phyloP scores from a whole-genome alignment of 208 protist species.

The Perkinsela sp. region DNA sequence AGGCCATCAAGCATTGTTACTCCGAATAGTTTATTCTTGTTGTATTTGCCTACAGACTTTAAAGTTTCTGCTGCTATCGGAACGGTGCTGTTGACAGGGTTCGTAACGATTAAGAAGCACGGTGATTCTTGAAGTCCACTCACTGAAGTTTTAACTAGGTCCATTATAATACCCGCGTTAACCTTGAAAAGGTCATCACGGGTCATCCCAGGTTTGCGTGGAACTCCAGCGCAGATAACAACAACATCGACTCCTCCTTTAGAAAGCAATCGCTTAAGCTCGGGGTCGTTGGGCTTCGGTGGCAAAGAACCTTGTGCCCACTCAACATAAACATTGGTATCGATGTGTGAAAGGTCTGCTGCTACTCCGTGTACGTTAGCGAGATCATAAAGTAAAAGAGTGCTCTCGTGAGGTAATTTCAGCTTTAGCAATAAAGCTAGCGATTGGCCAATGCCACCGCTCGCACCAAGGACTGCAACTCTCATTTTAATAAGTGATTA shows the following conservation, averaged over 20 bases:
- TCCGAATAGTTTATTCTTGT: constrained; percentile 35
- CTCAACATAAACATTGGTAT: constrained; percentile 10
- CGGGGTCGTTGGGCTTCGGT: constrained; percentile 15
- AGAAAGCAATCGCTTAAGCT: constrained; percentile 5
- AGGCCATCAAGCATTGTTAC: constrained; percentile 68
- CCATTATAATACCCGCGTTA: constrained; percentile 28
- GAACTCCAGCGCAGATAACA: constrained; percentile 51
- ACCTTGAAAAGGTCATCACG: constrained; percentile 50
- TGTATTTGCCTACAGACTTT: constrained; percentile 45
- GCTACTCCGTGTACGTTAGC: constrained; percentile 19
- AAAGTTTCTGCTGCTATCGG: constrained; percentile 67
- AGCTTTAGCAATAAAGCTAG: constrained; percentile 72
- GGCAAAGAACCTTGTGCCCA: constrained; percentile 3
- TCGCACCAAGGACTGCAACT: constrained; percentile 71
- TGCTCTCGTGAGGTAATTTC: constrained; percentile 19
- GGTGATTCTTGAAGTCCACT: constrained; percentile 2
- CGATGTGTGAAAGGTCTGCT: constrained; percentile 39
- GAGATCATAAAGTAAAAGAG: constrained; percentile 66
- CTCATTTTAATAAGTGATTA: constrained; percentile 8
- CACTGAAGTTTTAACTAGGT: constrained; percentile 31
- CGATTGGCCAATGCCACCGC: constrained; percentile 81
- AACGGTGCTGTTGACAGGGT: constrained; percentile 71
- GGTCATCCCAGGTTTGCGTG: constrained; percentile 55
- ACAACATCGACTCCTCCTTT: constrained; percentile 42
- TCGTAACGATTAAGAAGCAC: constrained; percentile 50